Conservation (phyloP, 179 eudicot genomes). For the Actinidia polygama region DNA sequence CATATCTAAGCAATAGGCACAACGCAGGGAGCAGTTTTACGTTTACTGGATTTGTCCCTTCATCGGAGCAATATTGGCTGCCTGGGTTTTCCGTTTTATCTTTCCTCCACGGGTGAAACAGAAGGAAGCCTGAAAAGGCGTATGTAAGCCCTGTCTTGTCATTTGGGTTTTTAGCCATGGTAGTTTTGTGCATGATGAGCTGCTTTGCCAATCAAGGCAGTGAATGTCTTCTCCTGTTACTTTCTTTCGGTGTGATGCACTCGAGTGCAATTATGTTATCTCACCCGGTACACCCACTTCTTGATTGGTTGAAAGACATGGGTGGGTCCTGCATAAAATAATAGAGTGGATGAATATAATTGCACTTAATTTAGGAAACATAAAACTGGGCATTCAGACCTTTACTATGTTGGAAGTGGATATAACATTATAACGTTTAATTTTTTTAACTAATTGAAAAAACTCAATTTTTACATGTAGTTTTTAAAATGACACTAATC, state of each 20-base stretch:
- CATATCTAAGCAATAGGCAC: slow-evolving; percentile 72
- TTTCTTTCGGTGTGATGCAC: not conserved
- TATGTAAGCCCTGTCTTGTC: not conserved
- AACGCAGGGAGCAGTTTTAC: slow-evolving; percentile 86
- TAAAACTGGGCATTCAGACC: too few relatives aligned
- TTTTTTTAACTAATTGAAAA: too few relatives aligned
- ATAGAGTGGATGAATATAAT: too few relatives aligned
- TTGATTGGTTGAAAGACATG: too few relatives aligned
- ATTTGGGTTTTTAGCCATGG: not conserved
- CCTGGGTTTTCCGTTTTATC: slow-evolving; percentile 60
- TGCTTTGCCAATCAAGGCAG: not conserved
- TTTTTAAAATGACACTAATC: too few relatives aligned
- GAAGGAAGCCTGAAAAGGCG: slow-evolving; percentile 47
- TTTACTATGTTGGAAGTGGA: too few relatives aligned
- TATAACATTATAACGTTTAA: too few relatives aligned
- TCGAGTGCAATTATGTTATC: too few relatives aligned
- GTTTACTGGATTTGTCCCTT: slow-evolving; percentile 95
- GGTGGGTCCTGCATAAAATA: too few relatives aligned
- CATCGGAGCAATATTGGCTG: slow-evolving; percentile 76
- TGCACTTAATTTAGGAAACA: too few relatives aligned
- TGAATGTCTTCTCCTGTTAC: not conserved
- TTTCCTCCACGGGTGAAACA: slow-evolving; percentile 66
- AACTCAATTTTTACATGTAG: too few relatives aligned
- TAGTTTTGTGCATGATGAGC: not conserved
- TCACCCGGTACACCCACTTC: too few relatives aligned